Percentiles rank a stretch among this genome's conserved stretches.
These are phyloP conservation scores for Phytophthora rubi DNA, from an alignment of 352 stramenopile genomes.

Conservation along the genomic window DNA sequence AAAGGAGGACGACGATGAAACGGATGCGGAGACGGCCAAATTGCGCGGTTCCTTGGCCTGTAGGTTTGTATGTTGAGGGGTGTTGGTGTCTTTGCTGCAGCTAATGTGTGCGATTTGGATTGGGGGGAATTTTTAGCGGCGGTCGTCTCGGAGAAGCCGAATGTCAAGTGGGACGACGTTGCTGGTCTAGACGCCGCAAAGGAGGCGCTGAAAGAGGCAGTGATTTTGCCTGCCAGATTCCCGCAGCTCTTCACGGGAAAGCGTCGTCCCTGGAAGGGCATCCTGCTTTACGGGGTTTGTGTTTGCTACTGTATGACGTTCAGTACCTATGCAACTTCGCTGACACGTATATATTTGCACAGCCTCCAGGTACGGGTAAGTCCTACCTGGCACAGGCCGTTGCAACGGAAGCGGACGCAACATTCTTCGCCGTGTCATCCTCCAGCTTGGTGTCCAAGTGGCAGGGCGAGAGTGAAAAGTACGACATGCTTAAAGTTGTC, in stretches of 20 bases:
- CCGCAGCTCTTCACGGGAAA: conserved; percentile 97
- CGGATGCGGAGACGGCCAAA: conserved; percentile 96
- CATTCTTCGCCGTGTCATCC: conserved; percentile 99
- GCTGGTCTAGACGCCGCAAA: conserved; percentile 97
- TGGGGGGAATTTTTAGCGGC: conserved; percentile 50
- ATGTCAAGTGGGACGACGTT: conserved; percentile 98
- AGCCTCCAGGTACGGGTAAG: conserved; percentile 93
- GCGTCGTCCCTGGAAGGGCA: conserved; percentile 94
- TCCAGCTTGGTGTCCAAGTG: conserved; percentile 99
- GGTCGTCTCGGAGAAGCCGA: conserved; percentile 91
- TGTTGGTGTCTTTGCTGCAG: background rate
- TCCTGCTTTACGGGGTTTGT: conserved; percentile 96
- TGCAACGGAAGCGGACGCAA: conserved; percentile 98
- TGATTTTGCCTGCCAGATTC: conserved; percentile 96
- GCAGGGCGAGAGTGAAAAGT: conserved; percentile 96
- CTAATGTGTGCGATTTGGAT: conserved; percentile 10
- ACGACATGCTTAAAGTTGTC: conserved; percentile 5
- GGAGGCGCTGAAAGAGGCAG: conserved; percentile 98
- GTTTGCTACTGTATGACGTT: background rate
- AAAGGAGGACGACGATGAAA: conserved; percentile 90
- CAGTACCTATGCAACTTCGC: background rate
- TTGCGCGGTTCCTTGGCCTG: conserved; percentile 93
- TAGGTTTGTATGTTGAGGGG: conserved; percentile 34
- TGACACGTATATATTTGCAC: background rate
- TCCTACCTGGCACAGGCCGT: conserved; percentile 98